Evolutionary conservation across 129 eudicot species (phyloP).

Genomic region (Cynara cardunculus): DNA sequence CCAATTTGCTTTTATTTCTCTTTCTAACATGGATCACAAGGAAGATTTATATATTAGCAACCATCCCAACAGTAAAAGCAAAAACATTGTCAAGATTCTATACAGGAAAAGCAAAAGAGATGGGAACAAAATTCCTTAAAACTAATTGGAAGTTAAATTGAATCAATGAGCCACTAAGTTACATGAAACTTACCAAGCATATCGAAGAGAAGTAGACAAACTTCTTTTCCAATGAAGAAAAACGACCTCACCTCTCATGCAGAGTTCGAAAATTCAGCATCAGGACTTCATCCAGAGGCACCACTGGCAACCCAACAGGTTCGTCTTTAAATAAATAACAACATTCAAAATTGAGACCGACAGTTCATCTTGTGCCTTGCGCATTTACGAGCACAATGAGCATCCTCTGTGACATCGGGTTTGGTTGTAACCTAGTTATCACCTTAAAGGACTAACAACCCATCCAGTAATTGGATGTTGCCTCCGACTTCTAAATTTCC

Average conservation of each 20-base stretch:
- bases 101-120: not conserved
- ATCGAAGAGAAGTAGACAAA: not conserved
- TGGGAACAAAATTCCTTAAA: not conserved
- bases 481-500: conserved; percentile 47
- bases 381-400: not conserved
- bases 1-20: not conserved
- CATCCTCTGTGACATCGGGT: not conserved
- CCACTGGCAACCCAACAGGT: not conserved
- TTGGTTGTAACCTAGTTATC: conserved; percentile 21
- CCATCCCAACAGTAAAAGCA: not conserved
- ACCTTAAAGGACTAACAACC: conserved; percentile 92
- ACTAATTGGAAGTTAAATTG: not conserved
- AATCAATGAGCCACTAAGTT: not conserved
- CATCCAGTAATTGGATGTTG: conserved; percentile 90
- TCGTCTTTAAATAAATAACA: too few relatives aligned
- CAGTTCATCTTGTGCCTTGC: not conserved
- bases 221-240: not conserved
- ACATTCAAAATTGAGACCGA: too few relatives aligned
- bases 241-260: not conserved
- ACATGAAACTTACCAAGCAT: not conserved
- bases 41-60: not conserved
- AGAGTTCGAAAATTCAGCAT: not conserved
- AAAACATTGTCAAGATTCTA: not conserved
- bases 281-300: not conserved
- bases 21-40: not conserved